Base-by-base conservation (phyloP, 2,329 filamentous ascomycete genomes). In the Clarireedia homoeocarpa region DNA sequence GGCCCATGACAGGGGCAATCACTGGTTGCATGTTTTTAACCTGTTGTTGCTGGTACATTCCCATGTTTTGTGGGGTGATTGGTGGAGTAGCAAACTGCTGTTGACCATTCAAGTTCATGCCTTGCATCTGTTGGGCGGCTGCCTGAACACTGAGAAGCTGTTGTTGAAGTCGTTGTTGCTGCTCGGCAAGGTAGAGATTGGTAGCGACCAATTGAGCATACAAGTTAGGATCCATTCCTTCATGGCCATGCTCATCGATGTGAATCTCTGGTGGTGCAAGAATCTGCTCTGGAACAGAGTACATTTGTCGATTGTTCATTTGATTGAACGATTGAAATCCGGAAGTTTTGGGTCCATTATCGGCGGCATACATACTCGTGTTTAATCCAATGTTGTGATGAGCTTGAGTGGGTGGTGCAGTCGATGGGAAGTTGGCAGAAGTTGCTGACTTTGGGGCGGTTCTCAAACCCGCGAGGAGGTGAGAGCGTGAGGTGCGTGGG, bases 91-190 rank as follows among this genome's bases (percentile, higher is more conserved):
- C 67, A 61, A 74, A 79, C 65, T 78, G 77, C 61, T 80, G 76
- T 61, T 63, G 60, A 68, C 79, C 85, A 67, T 79, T 85, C 58
- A 95, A 70, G 71, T 79, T 90, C 73, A 95, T 76, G 62, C 82
- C 83, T 70, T 91, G 87, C 67, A 91, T 88, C 71, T 91, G 88
- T 72, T 91, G 88, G 58, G 89, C 87, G 39, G 88, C 88, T 52
- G 85, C 84, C 67, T 92, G 94, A 24, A 96, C 84, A 62, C 77
- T 88, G 64, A 90, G 82, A 63, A 97, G 80, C 74, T 97, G 91
- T 74, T 96, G 91, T 74, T 97, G 91, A 52, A 97, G 83, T 62
- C 89, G 87, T 74, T 96, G 91, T 74, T 97, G 92, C 73, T 96
- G 91, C 69, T 96, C 90, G 42, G 91, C 90, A 51, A 99, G 80